A percentile compares a stretch with the other conserved stretches of the same genome.
phyloP scores from a whole-genome alignment of 2,329 filamentous ascomycete species.

The Aspergillus floridensis region DNA sequence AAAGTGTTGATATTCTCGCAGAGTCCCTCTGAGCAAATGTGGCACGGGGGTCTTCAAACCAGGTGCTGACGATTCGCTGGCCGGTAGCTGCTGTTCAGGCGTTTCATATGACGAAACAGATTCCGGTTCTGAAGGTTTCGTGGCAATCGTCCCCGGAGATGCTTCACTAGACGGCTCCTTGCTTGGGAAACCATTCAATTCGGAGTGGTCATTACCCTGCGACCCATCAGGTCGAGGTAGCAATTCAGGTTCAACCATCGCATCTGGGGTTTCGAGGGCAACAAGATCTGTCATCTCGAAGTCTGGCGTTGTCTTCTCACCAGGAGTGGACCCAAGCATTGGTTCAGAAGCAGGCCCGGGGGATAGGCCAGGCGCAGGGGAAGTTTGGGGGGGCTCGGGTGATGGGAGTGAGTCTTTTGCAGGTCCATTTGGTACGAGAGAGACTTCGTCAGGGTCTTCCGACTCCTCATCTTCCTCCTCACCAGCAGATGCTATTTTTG shows the following conservation, averaged over 20 bases:
- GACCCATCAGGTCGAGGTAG: neutral
- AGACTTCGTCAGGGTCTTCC: slow-evolving; percentile 37
- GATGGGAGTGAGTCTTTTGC: slow-evolving; percentile 34
- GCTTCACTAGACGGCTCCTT: slow-evolving; percentile 40
- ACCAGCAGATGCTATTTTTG: slow-evolving; percentile 19
- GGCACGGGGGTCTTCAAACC: slow-evolving; percentile 68
- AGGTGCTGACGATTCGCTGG: slow-evolving; percentile 42
- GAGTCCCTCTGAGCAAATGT: slow-evolving; percentile 77
- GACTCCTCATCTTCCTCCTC: slow-evolving; percentile 28
- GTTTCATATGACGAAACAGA: slow-evolving; percentile 44
- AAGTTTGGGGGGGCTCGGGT: slow-evolving; percentile 18
- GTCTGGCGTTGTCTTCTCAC: neutral
- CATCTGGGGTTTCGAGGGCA: neutral
- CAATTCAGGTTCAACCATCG: neutral
- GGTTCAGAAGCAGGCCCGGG: neutral
- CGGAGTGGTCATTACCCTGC: neutral
- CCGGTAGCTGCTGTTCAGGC: slow-evolving; percentile 34
- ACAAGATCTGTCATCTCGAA: slow-evolving; percentile 6
- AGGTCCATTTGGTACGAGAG: slow-evolving; percentile 32
- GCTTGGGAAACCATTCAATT: slow-evolving; percentile 26
- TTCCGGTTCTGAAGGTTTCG: slow-evolving; percentile 46
- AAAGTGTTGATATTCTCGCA: slow-evolving; percentile 94
- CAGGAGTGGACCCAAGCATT: slow-evolving; percentile 15
- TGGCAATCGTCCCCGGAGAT: slow-evolving; percentile 43
- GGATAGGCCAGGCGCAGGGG: slow-evolving; percentile 20